phyloP scores from a whole-genome alignment of 2,329 filamentous ascomycete species.

The Emergomyces orientalis region DNA sequence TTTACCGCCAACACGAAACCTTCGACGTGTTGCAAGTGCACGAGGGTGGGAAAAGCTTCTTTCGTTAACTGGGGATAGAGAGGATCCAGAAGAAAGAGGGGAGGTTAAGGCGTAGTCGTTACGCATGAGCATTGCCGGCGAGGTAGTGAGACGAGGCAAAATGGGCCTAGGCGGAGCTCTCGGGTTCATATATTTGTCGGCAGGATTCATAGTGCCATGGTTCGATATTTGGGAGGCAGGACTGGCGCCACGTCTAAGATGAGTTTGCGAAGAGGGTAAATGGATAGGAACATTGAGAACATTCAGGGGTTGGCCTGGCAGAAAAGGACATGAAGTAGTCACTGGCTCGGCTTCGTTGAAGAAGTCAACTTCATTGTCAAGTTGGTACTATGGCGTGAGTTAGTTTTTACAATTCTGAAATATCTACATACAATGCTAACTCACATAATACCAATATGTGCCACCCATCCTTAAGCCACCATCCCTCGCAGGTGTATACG shows the following conservation, averaged over 20 bases:
- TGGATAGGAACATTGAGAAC: conserved; percentile 71
- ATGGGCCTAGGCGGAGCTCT: conserved; percentile 47
- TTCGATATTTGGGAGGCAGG: conserved; percentile 45
- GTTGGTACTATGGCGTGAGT: conserved; percentile 56
- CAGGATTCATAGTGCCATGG: conserved; percentile 66
- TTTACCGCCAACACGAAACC: conserved; percentile 20
- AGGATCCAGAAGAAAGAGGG: conserved; percentile 20
- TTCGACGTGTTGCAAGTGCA: conserved; percentile 20
- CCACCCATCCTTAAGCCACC: conserved; percentile 86
- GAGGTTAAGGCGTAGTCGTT: conserved; percentile 12
- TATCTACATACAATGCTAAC: conserved; percentile 3
- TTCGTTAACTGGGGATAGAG: conserved; percentile 21
- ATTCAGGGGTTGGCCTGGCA: conserved; percentile 83
- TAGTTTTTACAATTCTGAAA: neutral
- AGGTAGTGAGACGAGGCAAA: conserved; percentile 38
- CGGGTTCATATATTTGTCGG: conserved; percentile 64
- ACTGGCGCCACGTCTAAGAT: conserved; percentile 55
- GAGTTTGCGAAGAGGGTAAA: conserved; percentile 36
- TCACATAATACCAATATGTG: conserved; percentile 90
- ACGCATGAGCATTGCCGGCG: conserved; percentile 22
- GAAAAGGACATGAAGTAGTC: conserved; percentile 71
- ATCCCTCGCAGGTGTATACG: conserved; percentile 49
- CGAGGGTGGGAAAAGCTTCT: conserved; percentile 29
- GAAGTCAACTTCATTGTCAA: conserved; percentile 68
- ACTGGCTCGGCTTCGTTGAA: conserved; percentile 63